Evolutionary conservation across 1,139 yeast genomes (phyloP), one percentile per base, ranked within the genome.

Genomic region (Blastobotrys raffinosifermentans): DNA sequence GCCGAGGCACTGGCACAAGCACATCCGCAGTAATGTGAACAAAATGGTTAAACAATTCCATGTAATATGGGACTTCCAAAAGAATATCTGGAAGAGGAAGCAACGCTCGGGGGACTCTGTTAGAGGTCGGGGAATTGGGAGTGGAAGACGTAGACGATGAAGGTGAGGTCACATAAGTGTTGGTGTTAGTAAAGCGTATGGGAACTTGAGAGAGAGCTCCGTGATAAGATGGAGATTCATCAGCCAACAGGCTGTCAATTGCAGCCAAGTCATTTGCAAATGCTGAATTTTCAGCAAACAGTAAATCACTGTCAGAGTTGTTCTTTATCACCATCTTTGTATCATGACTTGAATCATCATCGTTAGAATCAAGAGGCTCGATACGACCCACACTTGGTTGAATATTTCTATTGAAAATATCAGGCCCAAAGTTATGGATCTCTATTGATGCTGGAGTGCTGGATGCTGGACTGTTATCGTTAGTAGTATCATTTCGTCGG

Each of bases 1-100:
- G 58, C 5, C 47, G 37, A 4, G 87, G 86, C 0, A 85, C 80
- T 0, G 93, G 91, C 4, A 80, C 86, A 25, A 82, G 62, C 29
- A 72, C 65, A 31, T 69, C 69, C 1, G 87, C 73, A 0, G 85
- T 82, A 9, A 76, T 74, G 38, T 74, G 67, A 11, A 79, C 62
- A 67, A 75, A 83, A 49, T 77, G 79, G 45, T 77, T 77, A 61
- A 82, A 75, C 16, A 79, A 63, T 39, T 73, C 73, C 27, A 77
- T 61, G 51, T 77, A 77, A 46, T 68, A 70, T 1, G 84, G 81
- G 2, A 76, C 80, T 39, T 71, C 70, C 9, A 73, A 57, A 19
- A 80, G 59, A 9, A 76, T 55, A 40, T 76, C 79, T 0, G 87
- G 86, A 14, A 77, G 57, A 2, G 80, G 81, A 7, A 63, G 51